Base-by-base conservation (phyloP, 805 yeast species). In the Lipomyces starkeyi region DNA sequence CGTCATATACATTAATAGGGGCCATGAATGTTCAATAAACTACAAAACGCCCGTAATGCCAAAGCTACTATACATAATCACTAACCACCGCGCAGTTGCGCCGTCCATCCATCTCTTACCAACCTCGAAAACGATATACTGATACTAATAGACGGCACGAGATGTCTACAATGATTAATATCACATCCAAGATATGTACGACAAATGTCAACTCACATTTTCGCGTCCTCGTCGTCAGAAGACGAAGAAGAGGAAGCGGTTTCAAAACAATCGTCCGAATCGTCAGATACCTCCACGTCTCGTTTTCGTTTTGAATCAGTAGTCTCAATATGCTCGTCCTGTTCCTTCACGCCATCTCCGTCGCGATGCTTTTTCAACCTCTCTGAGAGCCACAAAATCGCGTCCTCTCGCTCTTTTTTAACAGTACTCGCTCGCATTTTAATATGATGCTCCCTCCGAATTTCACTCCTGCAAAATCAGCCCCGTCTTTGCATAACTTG, bases 101-200 rank as follows among this genome's bases (percentile, higher is more conserved):
- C 20, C 9, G 56, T 53, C 56, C 56, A 53, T 13, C 56, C 56
- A 17, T 53, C 56, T 14, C 56, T 11, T 53, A 53, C 56, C 56
- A 53, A 29, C 17, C 56, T 25, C 34, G 56, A 53, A 29, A 53
- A 53, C 17, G 56, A 53, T 11, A 53, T 22, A 29, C 56, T 53
- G 8, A 53, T 29, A 29, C 56, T 53, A n/a, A 53, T 25, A 6
- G n/a, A 25, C 17, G 56, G 56, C 17, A 53, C 34, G 4, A 53
- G 29, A 29, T 53, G 56, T 53, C 56, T 53, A 29, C 56, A 53
- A 7, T 22, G 9, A 7, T 43, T 43, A 43, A 17, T 43, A 43
- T 43, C 49, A 17, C 49, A 6, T 17, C 22, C 20, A 17, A n/a
- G 9, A 17, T 2, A 43, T 5, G 20, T 17, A 7, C 11, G 11